Conservation (phyloP, 805 yeast genomes). For the Cephaloascus albidus region DNA sequence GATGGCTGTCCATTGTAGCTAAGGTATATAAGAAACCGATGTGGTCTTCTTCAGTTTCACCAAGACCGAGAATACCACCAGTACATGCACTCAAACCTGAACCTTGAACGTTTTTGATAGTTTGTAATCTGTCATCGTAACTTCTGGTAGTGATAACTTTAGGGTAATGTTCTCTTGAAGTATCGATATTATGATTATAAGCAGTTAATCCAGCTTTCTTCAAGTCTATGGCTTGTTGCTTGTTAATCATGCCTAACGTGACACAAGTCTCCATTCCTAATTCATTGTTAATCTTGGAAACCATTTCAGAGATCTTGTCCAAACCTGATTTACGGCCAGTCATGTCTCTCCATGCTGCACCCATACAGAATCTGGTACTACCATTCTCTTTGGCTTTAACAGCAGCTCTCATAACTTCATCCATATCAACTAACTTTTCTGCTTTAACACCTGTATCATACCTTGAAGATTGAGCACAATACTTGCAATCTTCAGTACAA, state of each 20-base stretch:
- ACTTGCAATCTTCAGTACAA: slow-evolving; percentile 74
- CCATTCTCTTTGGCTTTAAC: slow-evolving; percentile 59
- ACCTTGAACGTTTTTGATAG: slow-evolving; percentile 53
- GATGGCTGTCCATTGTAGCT: slow-evolving; percentile 62
- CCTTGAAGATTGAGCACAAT: slow-evolving; percentile 69
- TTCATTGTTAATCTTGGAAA: slow-evolving; percentile 44
- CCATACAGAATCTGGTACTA: slow-evolving; percentile 73
- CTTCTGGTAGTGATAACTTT: slow-evolving; percentile 62
- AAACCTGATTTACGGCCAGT: slow-evolving; percentile 63
- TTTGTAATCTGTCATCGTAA: slow-evolving; percentile 62
- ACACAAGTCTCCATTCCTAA: slow-evolving; percentile 73
- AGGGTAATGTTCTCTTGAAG: slow-evolving; percentile 70
- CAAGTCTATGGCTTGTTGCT: slow-evolving; percentile 50
- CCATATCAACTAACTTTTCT: slow-evolving; percentile 50
- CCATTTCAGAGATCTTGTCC: slow-evolving; percentile 56
- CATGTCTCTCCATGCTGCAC: slow-evolving; percentile 89
- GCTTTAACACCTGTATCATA: slow-evolving; percentile 68
- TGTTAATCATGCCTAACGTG: slow-evolving; percentile 68
- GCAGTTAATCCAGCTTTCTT: slow-evolving; percentile 72
- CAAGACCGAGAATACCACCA: slow-evolving; percentile 75
- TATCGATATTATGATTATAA: slow-evolving; percentile 73
- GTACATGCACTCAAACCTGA: slow-evolving; percentile 66
- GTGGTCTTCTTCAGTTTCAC: slow-evolving; percentile 67
- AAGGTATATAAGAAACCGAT: slow-evolving; percentile 58
- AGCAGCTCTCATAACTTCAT: slow-evolving; percentile 58